Conservation (phyloP, 768 basidiomycete genomes). For the Boletales sp. region DNA sequence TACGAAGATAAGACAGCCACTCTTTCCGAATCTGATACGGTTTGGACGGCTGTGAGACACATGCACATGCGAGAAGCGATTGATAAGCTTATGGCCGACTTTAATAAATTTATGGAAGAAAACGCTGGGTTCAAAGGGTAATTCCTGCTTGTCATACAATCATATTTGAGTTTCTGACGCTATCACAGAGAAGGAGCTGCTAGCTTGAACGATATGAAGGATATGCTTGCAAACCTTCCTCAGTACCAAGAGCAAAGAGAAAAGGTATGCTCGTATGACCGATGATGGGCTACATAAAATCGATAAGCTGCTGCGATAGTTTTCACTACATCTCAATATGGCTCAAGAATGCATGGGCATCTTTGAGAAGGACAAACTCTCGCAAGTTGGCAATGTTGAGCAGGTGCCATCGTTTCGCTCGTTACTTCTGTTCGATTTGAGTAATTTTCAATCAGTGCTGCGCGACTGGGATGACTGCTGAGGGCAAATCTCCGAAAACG, state of each 20-base stretch:
- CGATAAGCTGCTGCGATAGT: conserved; percentile 44
- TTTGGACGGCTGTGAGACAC: conserved; percentile 92
- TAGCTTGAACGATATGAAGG: conserved; percentile 96
- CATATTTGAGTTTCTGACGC: background rate
- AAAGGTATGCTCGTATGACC: conserved; percentile 50
- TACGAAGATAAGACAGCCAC: conserved; percentile 86
- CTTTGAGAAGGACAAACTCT: conserved; percentile 85
- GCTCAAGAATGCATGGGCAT: conserved; percentile 95
- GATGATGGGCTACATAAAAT: background rate
- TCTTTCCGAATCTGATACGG: conserved; percentile 81
- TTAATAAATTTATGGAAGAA: conserved; percentile 90
- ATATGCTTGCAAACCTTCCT: conserved; percentile 93
- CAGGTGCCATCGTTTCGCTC: conserved; percentile 49
- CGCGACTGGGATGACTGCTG: conserved; percentile 85
- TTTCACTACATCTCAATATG: conserved; percentile 95
- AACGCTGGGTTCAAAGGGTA: conserved; percentile 94
- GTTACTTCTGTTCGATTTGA: background rate
- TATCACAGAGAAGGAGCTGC: conserved; percentile 67
- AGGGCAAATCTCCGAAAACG: conserved; percentile 92
- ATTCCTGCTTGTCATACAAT: conserved; percentile 19
- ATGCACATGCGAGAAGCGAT: conserved; percentile 99
- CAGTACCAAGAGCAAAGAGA: conserved; percentile 95
- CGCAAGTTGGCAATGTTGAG: conserved; percentile 82
- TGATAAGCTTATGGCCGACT: conserved; percentile 94
- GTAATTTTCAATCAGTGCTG: conserved; percentile 60